Base-by-base conservation (phyloP, 768 basidiomycete genomes). In the Myochromella boudieri region DNA sequence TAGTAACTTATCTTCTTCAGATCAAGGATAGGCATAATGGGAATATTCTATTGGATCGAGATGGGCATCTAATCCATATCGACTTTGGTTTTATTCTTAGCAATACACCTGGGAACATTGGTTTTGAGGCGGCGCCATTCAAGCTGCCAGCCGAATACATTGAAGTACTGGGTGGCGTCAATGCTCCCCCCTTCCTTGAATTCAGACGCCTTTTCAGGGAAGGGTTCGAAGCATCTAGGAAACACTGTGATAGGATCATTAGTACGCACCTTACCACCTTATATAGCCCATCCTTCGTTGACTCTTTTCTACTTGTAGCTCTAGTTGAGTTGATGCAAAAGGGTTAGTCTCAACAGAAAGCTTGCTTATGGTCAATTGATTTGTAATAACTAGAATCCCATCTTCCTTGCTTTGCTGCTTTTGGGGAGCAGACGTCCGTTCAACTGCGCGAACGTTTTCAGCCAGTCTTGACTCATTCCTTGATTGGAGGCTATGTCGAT, bases 111-210 rank as follows among this genome's bases (percentile, higher is more conserved):
- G 95, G 95, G 15, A 95, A 95, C 62, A 88, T 99, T 53, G 91
- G 95, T 21, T 98, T 99, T 64, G 97, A 99, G 69, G 95, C 95
- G n/a, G 95, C 97, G 2, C 97, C 97, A 1, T 99, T 99, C 78
- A 99, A 99, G 65, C 69, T 98, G 10, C 85, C 94, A 6, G 74
- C 87, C 43, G 97, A 99, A 66, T 99, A 99, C 66, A 77, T 99
- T 43, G 95, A 98, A 56, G 90, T 99, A 22, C 75, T 99, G 24
- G 97, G 97, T 7, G 95, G 95, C 3, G 69, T 89, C 32, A 76
- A 86, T 41, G 78, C 84, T 22, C 73, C 83, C 18, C 77, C 87
- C 10, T 97, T 87, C 61, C 62, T 75, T 34, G 90, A 95, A 62
- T 99, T 97, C 72, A 87, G 80, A 60, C 75, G 76, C 44, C 70